Evolutionary conservation across 176 grass and related monocot species (phyloP).

Genomic region (Cenchrus fungigraminus): DNA sequence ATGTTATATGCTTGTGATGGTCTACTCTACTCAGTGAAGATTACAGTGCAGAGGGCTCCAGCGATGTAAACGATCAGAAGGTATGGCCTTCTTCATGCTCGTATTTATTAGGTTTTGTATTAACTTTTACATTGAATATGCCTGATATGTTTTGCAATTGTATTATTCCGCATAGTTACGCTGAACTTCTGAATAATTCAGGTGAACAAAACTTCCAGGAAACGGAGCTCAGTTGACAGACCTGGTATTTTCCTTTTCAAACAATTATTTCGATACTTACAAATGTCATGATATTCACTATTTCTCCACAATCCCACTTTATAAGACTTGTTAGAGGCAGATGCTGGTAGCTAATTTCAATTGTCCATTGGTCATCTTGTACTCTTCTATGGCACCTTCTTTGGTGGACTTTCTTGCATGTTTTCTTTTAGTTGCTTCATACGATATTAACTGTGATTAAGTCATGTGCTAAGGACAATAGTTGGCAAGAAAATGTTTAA

Average conservation of each 20-base stretch:
- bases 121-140: not conserved
- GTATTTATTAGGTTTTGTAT: constrained; percentile 18
- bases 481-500: constrained; percentile 37
- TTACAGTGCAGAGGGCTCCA: constrained; percentile 80
- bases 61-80: constrained; percentile 69
- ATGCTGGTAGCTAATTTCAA: constrained; percentile 4
- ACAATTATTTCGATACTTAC: constrained; percentile 8
- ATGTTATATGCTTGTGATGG: constrained; percentile 18
- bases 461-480: constrained; percentile 32
- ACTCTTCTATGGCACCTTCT: constrained; percentile 18
- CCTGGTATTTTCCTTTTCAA: constrained; percentile 48
- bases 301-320: not conserved
- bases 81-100: constrained; percentile 7
- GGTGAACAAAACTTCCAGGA: constrained; percentile 51
- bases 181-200: constrained; percentile 37
- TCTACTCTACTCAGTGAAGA: constrained; percentile 47
- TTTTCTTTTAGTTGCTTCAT: constrained; percentile 8
- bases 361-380: constrained; percentile 15
- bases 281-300: not conserved
- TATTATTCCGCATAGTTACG: not conserved
- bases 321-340: not conserved
- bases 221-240: constrained; percentile 54
- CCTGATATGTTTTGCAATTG: constrained; percentile 6
- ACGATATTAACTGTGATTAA: not conserved
- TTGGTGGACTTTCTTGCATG: constrained; percentile 10